These are phyloP conservation scores for Geotrichum citri-aurantii DNA, from an alignment of 1,139 yeast genomes.

Conservation along the genomic window DNA sequence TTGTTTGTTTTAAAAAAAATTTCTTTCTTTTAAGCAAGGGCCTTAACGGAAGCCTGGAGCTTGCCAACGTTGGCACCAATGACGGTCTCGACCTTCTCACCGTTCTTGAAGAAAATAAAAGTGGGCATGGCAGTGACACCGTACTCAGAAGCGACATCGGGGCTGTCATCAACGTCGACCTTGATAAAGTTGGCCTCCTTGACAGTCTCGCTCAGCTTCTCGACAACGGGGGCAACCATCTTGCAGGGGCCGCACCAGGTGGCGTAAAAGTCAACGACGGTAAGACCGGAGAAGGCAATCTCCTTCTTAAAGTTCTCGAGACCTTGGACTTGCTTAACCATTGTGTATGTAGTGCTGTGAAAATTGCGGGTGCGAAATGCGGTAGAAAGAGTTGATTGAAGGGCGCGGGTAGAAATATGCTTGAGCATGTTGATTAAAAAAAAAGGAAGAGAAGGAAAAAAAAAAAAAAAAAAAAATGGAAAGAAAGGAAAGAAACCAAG, in stretches of 20 bases:
- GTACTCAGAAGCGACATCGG: conserved; percentile 62
- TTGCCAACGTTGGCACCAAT: conserved; percentile 62
- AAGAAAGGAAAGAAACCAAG: background rate
- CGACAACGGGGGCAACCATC: conserved; percentile 73
- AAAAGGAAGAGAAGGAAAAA: conserved; percentile 4
- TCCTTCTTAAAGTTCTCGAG: conserved; percentile 57
- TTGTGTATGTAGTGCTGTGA: conserved; percentile 9
- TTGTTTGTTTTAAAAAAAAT: too few relatives aligned
- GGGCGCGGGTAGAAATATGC: background rate
- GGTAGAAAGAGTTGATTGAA: background rate
- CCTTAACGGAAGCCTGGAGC: conserved; percentile 28
- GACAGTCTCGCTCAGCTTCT: conserved; percentile 49
- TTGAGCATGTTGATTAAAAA: conserved; percentile 1
- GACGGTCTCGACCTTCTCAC: conserved; percentile 55
- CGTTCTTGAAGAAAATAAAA: conserved; percentile 64
- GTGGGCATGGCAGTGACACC: conserved; percentile 86
- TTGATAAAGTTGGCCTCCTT: conserved; percentile 58
- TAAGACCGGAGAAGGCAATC: conserved; percentile 51
- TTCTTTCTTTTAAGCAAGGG: conserved; percentile 29
- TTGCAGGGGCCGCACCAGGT: conserved; percentile 95
- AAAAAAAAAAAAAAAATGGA: conserved; percentile 4
- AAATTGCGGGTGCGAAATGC: conserved; percentile 1
- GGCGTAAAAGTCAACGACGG: conserved; percentile 79
- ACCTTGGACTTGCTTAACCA: conserved; percentile 12
- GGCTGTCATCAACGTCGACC: conserved; percentile 71